Evolutionary conservation across 2,329 filamentous ascomycete species (phyloP).

Genomic region (Teratosphaeria epicoccoides): DNA sequence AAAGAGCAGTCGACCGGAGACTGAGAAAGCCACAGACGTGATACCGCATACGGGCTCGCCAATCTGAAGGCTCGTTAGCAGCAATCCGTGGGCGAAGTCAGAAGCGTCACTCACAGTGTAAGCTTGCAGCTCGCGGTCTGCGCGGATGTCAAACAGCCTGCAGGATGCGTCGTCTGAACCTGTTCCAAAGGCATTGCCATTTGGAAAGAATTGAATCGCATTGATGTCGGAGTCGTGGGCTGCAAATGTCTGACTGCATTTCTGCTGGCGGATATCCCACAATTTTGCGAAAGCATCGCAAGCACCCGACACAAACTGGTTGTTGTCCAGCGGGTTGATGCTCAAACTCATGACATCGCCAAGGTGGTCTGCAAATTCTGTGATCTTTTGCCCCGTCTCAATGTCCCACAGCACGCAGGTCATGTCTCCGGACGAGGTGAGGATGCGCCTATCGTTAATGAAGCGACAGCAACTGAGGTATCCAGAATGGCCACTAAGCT

Average conservation of each 20-base stretch:
- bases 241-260: slow-evolving; percentile 96
- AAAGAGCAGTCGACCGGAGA: slow-evolving; percentile 88
- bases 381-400: slow-evolving; percentile 92
- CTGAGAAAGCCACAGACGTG: slow-evolving; percentile 94
- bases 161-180: slow-evolving; percentile 97
- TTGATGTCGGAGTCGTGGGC: slow-evolving; percentile 99
- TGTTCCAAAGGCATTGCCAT: slow-evolving; percentile 95
- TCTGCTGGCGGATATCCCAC: slow-evolving; percentile 96
- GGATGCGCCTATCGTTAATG: slow-evolving; percentile 94
- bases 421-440: slow-evolving; percentile 98
- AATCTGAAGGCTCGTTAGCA: slow-evolving; percentile 48
- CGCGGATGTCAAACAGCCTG: slow-evolving; percentile 93
- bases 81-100: not conserved
- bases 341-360: slow-evolving; percentile 99
- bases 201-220: slow-evolving; percentile 98
- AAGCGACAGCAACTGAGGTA: slow-evolving; percentile 98
- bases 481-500: slow-evolving; percentile 91
- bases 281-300: slow-evolving; percentile 98
- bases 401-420: slow-evolving; percentile 99
- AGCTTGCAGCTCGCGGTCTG: slow-evolving; percentile 67
- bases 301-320: slow-evolving; percentile 97
- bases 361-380: slow-evolving; percentile 95
- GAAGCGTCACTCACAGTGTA: slow-evolving; percentile 46
- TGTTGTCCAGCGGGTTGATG: slow-evolving; percentile 97
- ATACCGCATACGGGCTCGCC: slow-evolving; percentile 96